Evolutionary conservation across 2,329 filamentous ascomycete species (phyloP), one percentile per base, ranked within the genome.

Genomic region (Daldinia sp.): DNA sequence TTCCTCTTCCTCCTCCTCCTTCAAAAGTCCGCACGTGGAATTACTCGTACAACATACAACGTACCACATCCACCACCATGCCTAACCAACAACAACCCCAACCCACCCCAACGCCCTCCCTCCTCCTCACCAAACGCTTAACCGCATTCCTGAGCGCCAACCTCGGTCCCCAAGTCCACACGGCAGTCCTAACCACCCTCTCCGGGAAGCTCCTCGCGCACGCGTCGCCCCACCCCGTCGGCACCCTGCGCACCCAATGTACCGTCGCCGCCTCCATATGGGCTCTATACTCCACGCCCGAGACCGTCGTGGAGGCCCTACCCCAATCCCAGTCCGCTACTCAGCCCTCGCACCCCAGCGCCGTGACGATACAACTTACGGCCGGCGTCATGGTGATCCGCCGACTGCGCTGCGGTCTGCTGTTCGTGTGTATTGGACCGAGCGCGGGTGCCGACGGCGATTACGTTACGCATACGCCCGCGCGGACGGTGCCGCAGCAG

Each of bases 91-190:
- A 51, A 23, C 20, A 23, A 23, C 20, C 20, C 20, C 20, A 23
- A 28, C 26, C 74, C 42, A 71, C 79, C 56, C 81, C 83, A 26
- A 84, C 85, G 41, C 86, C 87, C 41, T 86, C 87, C 28, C 83
- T 89, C 65, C 83, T 93, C 80, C 84, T 93, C 68, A 89, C 87
- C 39, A 90, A 90, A 78, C 87, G 87, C 68, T 85, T 91, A 72
- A 89, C 88, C 30, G 81, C 85, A 66, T 90, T 90, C 78, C 86
- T 91, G 53, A 82, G 84, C 75, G 80, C 84, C 68, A 87, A 89
- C 77, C 86, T 88, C 70, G 86, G 85, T 6, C 77, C 87, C 3
- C 81, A 85, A 67, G 82, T 90, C 35, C 87, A 87, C 67, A 88
- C 88, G 2, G 84, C 88, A 62, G 84, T 90, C 67, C 82, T 91